Base-by-base conservation (phyloP, 2,329 filamentous ascomycete genomes). In the Trichoderma simmonsii region DNA sequence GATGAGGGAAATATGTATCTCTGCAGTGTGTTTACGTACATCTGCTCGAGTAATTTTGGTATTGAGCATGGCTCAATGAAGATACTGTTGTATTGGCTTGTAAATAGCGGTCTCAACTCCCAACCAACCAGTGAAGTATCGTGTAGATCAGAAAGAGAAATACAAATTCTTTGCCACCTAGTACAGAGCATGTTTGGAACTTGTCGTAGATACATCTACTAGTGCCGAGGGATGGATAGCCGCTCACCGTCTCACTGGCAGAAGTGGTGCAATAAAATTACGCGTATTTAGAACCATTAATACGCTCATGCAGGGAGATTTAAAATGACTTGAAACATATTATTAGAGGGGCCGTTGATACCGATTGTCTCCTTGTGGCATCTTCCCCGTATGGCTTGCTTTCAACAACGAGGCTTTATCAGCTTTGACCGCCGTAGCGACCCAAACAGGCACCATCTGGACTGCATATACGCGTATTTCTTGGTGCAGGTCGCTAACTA, bases 391-490 rank as follows among this genome's bases (percentile, higher is more conserved):
- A 24, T 26, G 7, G 26, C 28, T 36, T 59, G 39, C 1, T 48
- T 30, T 24, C 26, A 15, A 26, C n/a, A 32, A 9, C 60, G 32
- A 34, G 26, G 18, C 43, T 57, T 61, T 21, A 43, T 32, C 48
- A 60, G 36, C 56, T 28, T 36, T 68, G 65, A 69, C 66, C 66
- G 56, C 36, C 64, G 48, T 15, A 67, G n/a, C 32, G 15, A 11
- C 64, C 24, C 24, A 14, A 26, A 69, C 26, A 48, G 14, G 54
- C 66, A 28, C 21, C 66, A 34, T 34, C 56, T 12, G 4, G 34
- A 59, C 51, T 61, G n/a, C 56, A 51, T 61, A 34, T 69, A 28
- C 56, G 66, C 56, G 66, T 69, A 69, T 69, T 61, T 3, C 24
- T 34, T 6, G n/a, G 7, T 32, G 12, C 24, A 36, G 9, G 9